phyloP scores from a whole-genome alignment of 169 alveolate genomes.

The Eimeria zaria region DNA sequence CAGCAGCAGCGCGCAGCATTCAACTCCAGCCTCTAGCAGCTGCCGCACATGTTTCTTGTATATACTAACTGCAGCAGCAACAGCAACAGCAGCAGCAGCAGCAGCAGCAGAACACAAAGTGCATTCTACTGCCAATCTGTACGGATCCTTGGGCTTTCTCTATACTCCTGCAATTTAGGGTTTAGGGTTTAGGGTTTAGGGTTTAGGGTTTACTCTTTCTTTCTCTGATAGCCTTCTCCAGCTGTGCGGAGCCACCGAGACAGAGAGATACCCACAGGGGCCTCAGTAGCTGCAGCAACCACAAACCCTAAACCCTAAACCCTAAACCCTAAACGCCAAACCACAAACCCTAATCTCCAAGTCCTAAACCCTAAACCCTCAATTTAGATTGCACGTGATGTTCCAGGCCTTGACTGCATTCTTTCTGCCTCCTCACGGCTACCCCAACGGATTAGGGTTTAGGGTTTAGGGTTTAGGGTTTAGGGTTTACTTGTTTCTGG shows the following conservation, averaged over 20 bases:
- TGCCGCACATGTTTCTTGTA: neutral
- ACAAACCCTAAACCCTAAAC: neutral
- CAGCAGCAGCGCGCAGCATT: conserved; percentile 17
- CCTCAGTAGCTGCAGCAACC: neutral
- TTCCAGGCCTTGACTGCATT: neutral
- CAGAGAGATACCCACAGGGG: conserved; percentile 10
- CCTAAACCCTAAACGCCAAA: neutral
- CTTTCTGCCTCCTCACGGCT: neutral
- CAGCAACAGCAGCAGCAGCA: neutral
- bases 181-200: neutral
- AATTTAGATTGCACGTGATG: too few species aligned
- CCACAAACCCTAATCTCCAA: neutral
- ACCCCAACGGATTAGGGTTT: neutral
- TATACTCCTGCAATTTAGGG: neutral
- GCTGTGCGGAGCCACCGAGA: neutral
- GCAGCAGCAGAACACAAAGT: neutral
- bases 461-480: conserved; percentile 11
- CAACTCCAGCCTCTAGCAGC: neutral
- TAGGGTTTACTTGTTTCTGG: neutral
- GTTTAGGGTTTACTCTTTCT: neutral
- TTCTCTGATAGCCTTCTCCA: neutral
- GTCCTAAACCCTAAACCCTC: neutral
- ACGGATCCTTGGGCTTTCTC: neutral
- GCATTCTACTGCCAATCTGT: neutral
- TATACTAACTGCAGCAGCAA: neutral